phyloP scores from a whole-genome alignment of 495 filamentous ascomycete species.

The Glonium stellatum region DNA sequence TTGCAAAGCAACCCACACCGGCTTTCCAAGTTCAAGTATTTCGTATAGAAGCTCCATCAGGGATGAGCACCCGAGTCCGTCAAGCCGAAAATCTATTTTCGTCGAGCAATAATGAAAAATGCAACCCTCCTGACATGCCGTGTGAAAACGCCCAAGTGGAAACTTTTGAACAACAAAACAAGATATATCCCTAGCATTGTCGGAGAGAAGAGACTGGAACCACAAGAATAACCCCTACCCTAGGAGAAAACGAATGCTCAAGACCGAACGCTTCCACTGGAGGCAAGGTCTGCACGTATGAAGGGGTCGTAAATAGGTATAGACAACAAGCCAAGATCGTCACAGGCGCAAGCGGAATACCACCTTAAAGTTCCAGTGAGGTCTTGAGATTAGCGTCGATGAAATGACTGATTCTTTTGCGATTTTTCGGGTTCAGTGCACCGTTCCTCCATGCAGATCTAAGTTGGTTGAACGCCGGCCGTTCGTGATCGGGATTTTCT shows the following conservation, averaged over 20 bases:
- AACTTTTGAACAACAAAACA: constrained; percentile 14
- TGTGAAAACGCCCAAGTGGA: constrained; percentile 17
- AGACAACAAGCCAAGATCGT: constrained; percentile 9
- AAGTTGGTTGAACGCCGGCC: constrained; percentile 45
- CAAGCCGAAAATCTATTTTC: constrained; percentile 24
- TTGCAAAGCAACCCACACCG: constrained; percentile 9
- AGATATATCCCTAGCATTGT: constrained; percentile 1
- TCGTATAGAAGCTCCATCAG: constrained; percentile 17
- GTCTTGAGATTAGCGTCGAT: constrained; percentile 22
- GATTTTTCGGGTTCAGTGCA: constrained; percentile 48
- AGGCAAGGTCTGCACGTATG: background rate
- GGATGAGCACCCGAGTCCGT: constrained; percentile 12
- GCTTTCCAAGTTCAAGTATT: constrained; percentile 25
- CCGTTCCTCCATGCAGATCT: constrained; percentile 48
- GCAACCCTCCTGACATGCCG: constrained; percentile 22
- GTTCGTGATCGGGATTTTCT: constrained; percentile 34
- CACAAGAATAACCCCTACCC: background rate
- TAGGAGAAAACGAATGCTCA: background rate
- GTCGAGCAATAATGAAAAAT: constrained; percentile 11
- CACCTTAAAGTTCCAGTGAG: constrained; percentile 14
- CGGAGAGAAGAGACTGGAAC: constrained; percentile 1
- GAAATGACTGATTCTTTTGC: constrained; percentile 46
- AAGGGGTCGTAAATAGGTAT: constrained; percentile 11
- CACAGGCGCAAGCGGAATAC: background rate
- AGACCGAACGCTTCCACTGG: background rate